phyloP scores from a whole-genome alignment of 768 basidiomycete genomes.

The Kwoniella sp. region DNA sequence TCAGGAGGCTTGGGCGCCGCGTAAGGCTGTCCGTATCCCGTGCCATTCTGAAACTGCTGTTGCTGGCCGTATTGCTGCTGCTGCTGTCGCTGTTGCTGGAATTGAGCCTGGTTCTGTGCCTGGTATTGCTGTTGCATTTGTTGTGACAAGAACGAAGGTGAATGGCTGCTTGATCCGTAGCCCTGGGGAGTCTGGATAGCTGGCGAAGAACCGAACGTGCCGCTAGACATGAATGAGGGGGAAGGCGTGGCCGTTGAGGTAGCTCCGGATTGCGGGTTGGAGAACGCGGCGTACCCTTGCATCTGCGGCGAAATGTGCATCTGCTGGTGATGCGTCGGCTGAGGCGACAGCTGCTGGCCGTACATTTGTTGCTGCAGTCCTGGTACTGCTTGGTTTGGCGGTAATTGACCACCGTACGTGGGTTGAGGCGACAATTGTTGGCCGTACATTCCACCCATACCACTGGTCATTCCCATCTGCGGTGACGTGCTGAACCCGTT shows the following conservation, averaged over 20 bases:
- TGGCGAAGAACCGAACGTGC: slow-evolving; percentile 1
- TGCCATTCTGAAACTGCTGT: neutral
- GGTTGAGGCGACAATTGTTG: neutral
- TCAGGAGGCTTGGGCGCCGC: neutral
- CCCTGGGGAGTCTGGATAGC: neutral
- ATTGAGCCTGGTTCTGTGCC: neutral
- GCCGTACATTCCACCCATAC: neutral
- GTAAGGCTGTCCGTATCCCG: neutral
- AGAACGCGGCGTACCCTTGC: slow-evolving; percentile 2
- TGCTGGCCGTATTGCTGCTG: slow-evolving; percentile 8
- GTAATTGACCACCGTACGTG: neutral
- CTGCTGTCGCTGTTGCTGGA: slow-evolving; percentile 4
- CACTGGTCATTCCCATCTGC: neutral
- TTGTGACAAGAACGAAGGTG: slow-evolving; percentile 7
- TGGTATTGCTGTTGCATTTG: slow-evolving; percentile 13
- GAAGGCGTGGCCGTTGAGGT: neutral
- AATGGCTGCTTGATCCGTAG: neutral
- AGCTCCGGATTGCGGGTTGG: neutral
- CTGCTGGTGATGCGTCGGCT: neutral
- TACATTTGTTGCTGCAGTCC: neutral
- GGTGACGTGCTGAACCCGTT: slow-evolving; percentile 1
- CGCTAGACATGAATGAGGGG: neutral
- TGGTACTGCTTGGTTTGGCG: neutral
- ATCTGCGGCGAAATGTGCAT: slow-evolving; percentile 1
- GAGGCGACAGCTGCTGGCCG: neutral